Base-by-base conservation (phyloP, 768 basidiomycete species). In the Mycena leptocephala region DNA sequence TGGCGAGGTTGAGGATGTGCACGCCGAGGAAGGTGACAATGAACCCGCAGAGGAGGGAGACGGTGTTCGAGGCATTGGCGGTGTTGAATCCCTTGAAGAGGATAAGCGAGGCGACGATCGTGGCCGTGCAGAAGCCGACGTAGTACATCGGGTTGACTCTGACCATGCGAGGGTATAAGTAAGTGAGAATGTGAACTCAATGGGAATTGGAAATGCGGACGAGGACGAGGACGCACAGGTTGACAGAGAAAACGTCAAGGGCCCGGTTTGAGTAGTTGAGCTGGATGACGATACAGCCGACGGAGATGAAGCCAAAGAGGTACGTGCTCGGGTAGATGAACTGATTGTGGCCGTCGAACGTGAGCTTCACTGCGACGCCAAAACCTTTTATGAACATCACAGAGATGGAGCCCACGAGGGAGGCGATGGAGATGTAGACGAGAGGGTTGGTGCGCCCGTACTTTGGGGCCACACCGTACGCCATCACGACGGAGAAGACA, bases 351-450 rank as follows among this genome's bases (percentile, higher is more conserved):
- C 98, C 97, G 16, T 92, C 90, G 72, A 99, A 86, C 0, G 97
- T 99, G 72, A 99, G 91, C 85, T 99, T 99, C 81, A 99, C 91
- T 2, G 98, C 98, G 58, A 99, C 93, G 59, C 98, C 98, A 80
- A 99, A 96, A 53, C 97, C 98, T 87, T 99, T 99, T 89, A 99
- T 95, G 56, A 96, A 95, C 98, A 99, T 99, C 85, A 99, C 93
- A 18, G 96, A 96, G 41, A 99, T 92, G 43, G 96, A 97, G 22
- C 98, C 98, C 43, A 97, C 97, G 72, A 99, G 85, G 9, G 98
- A 99, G 85, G 98, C 99, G 81, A 99, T 98, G 26, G 97, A 97
- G 76, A 99, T 91, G 86, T 98, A 99, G 28, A 98, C 95, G 78
- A 97, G 79, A 2, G 98, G 98, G 77, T 94, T 97, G 70, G 92